A percentile compares a stretch with the other conserved stretches of the same genome.
phyloP scores from a whole-genome alignment of 352 stramenopile genomes.

The Aphanomyces stellatus region DNA sequence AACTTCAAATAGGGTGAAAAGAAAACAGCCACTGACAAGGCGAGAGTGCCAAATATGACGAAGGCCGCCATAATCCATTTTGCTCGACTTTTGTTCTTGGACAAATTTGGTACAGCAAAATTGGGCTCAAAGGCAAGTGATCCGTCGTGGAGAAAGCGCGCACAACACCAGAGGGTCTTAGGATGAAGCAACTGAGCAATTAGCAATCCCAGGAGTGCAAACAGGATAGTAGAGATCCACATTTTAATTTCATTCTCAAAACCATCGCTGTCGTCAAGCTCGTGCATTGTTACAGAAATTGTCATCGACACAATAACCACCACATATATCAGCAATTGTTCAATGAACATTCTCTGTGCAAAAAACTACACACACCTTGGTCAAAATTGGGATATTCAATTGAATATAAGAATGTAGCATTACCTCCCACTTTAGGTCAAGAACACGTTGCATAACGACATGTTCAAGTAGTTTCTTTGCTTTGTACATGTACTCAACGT shows the following conservation, averaged over 20 bases:
- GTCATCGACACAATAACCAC: slow-evolving; percentile 16
- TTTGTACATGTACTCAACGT: slow-evolving; percentile 4
- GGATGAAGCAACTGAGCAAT: neutral
- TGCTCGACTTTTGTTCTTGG: neutral
- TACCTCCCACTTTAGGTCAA: slow-evolving; percentile 18
- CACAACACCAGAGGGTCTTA: slow-evolving; percentile 3
- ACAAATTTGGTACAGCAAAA: neutral
- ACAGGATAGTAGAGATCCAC: slow-evolving; percentile 8
- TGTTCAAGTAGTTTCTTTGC: slow-evolving; percentile 18
- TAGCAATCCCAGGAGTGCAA: neutral
- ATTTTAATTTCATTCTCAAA: slow-evolving; percentile 1
- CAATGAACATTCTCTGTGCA: slow-evolving; percentile 13
- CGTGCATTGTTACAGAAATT: slow-evolving; percentile 9
- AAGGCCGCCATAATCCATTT: slow-evolving; percentile 13
- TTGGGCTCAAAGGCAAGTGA: too few relatives aligned
- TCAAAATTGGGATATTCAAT: too few relatives aligned
- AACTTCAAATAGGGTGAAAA: too few relatives aligned
- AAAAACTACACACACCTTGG: slow-evolving; percentile 18
- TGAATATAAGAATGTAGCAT: neutral
- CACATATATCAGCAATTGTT: slow-evolving; percentile 12
- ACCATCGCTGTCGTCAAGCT: neutral
- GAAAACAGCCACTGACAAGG: too few relatives aligned
- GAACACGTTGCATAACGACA: slow-evolving; percentile 17
- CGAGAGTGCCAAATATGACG: neutral
- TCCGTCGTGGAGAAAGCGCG: slow-evolving; percentile 4